These are phyloP conservation scores for Backusella mclennaniae DNA, from an alignment of 192 early-diverging fungal species.

Conservation along the genomic window DNA sequence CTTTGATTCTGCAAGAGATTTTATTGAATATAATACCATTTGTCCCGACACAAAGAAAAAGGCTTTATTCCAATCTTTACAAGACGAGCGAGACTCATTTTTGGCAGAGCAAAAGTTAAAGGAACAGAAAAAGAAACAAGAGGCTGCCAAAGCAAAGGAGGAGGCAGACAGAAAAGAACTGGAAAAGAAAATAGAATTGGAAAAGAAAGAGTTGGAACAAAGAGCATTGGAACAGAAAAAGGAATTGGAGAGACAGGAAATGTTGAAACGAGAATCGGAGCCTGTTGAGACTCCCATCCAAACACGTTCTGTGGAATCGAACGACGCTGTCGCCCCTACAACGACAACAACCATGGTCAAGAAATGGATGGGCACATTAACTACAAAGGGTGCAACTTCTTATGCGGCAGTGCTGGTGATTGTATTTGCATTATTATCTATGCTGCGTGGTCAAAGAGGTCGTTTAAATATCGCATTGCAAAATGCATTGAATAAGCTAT, in stretches of 20 bases:
- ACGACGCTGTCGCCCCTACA: not conserved
- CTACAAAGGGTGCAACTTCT: slow-evolving; percentile 7
- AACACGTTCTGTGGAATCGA: not conserved
- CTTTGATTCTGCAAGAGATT: slow-evolving; percentile 30
- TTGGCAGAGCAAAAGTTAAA: not conserved
- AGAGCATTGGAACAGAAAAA: not conserved
- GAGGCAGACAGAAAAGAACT: not conserved
- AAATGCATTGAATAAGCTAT: slow-evolving; percentile 24
- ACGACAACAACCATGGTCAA: slow-evolving; percentile 1
- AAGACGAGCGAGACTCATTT: not conserved
- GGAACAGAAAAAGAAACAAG: not conserved
- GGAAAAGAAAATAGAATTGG: slow-evolving; percentile 6
- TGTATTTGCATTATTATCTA: slow-evolving; percentile 16
- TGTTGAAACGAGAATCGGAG: not conserved
- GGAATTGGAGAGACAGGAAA: slow-evolving; percentile 12
- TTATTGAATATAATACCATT: slow-evolving; percentile 36
- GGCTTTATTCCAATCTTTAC: not conserved
- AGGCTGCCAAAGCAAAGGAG: not conserved
- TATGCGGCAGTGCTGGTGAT: slow-evolving; percentile 16
- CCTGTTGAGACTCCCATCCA: not conserved
- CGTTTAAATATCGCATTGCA: slow-evolving; percentile 14
- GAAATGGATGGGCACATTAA: slow-evolving; percentile 16
- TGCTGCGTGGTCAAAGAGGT: slow-evolving; percentile 11
- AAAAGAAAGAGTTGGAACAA: slow-evolving; percentile 3
- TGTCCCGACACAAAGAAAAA: slow-evolving; percentile 25